phyloP scores from a whole-genome alignment of 805 yeast genomes.

The Alloascoidea hylecoeti region DNA sequence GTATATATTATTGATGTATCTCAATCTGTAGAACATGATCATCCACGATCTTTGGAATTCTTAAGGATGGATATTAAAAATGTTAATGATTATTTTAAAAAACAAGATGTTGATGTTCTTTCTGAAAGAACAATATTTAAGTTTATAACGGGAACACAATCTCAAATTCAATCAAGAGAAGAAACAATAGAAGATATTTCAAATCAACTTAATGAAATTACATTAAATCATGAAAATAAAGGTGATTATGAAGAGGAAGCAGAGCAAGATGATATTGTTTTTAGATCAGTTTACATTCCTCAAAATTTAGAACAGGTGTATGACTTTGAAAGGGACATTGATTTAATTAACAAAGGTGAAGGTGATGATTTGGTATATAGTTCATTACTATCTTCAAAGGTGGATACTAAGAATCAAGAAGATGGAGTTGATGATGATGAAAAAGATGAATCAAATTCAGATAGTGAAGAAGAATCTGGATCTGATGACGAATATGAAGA shows the following conservation, averaged over 20 bases:
- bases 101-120: conserved; percentile 59
- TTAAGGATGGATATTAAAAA: conserved; percentile 96
- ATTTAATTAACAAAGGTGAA: conserved; percentile 49
- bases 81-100: conserved; percentile 76
- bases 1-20: conserved; percentile 91
- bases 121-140: conserved; percentile 75
- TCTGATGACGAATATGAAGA: conserved; percentile 21
- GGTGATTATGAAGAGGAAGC: conserved; percentile 24
- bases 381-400: conserved; percentile 13
- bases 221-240: conserved; percentile 18
- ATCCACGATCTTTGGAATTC: conserved; percentile 92
- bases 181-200: conserved; percentile 18
- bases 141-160: conserved; percentile 38
- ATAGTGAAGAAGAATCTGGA: conserved; percentile 18
- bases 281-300: conserved; percentile 71
- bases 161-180: conserved; percentile 18
- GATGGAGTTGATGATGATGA: conserved; percentile 15
- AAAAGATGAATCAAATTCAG: conserved; percentile 17
- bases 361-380: conserved; percentile 55
- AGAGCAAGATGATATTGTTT: conserved; percentile 71
- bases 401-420: conserved; percentile 7
- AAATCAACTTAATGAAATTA: conserved; percentile 19
- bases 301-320: conserved; percentile 39
- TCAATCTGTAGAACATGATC: conserved; percentile 95
- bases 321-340: conserved; percentile 64